Evolutionary conservation across 2,329 filamentous ascomycete species (phyloP).

Genomic region (Aspergillus clavatus): DNA sequence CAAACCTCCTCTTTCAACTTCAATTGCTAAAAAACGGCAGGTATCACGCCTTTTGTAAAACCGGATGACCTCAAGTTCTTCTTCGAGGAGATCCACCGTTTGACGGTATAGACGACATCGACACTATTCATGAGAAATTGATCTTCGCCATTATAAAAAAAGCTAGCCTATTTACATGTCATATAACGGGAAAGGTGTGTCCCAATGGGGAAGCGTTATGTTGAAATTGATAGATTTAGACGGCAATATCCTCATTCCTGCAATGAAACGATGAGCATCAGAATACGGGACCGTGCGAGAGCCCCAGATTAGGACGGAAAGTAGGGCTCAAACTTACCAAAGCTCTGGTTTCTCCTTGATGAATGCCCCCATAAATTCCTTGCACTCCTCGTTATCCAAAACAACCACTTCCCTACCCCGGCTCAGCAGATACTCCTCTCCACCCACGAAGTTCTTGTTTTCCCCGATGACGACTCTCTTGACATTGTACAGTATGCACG

Average conservation of each 20-base stretch:
- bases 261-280: slow-evolving; percentile 1
- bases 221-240: slow-evolving; percentile 29
- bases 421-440: slow-evolving; percentile 64
- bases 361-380: slow-evolving; percentile 65
- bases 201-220: background rate
- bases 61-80: slow-evolving; percentile 91
- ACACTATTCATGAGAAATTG: too few relatives aligned
- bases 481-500: slow-evolving; percentile 71
- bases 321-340: slow-evolving; percentile 63
- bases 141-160: too few relatives aligned
- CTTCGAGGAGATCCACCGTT: slow-evolving; percentile 82
- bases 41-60: slow-evolving; percentile 90
- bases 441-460: slow-evolving; percentile 69
- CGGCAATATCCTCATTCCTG: slow-evolving; percentile 58
- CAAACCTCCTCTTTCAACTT: background rate
- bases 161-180: slow-evolving; percentile 1
- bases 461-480: slow-evolving; percentile 71
- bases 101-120: slow-evolving; percentile 21
- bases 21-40: slow-evolving; percentile 44
- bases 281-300: background rate
- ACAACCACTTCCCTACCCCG: slow-evolving; percentile 71
- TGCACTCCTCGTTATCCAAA: slow-evolving; percentile 60
- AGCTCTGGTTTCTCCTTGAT: slow-evolving; percentile 67
- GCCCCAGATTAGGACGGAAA: slow-evolving; percentile 7
- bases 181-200: slow-evolving; percentile 6